Evolutionary conservation across 352 stramenopile species (phyloP).

Genomic region (Aphanomyces invadans): DNA sequence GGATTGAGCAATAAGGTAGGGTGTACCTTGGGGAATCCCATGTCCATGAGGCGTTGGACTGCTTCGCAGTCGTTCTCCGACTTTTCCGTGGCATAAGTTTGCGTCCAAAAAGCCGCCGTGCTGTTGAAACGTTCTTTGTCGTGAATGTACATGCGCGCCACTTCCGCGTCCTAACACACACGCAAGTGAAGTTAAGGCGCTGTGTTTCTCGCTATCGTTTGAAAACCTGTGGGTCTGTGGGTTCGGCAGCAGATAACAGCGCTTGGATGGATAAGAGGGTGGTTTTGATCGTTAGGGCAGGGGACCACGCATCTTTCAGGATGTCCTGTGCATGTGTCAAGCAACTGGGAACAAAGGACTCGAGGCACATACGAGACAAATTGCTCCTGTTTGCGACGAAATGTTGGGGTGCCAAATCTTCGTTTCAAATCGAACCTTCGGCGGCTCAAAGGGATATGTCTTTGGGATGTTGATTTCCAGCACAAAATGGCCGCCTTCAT

Average conservation of each 20-base stretch:
- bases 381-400: conserved; percentile 93
- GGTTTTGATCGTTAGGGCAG: conserved; percentile 96
- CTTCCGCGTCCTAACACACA: conserved; percentile 82
- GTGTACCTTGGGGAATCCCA: conserved; percentile 74
- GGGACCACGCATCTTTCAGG: conserved; percentile 95
- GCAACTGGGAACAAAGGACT: too few species aligned
- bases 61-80: conserved; percentile 43
- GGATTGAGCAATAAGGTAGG: background rate
- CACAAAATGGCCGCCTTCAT: conserved; percentile 79
- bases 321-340: conserved; percentile 87
- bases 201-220: too few species aligned
- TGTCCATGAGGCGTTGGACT: conserved; percentile 69
- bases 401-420: conserved; percentile 98
- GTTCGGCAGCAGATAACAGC: conserved; percentile 91
- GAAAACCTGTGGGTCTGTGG: conserved; percentile 62
- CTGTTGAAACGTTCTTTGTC: conserved; percentile 88
- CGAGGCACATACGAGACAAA: conserved; percentile 96
- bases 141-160: conserved; percentile 94
- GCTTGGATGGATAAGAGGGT: conserved; percentile 93
- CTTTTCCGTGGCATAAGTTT: conserved; percentile 88
- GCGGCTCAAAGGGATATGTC: conserved; percentile 93
- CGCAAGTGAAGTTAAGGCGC: background rate
- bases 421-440: conserved; percentile 89
- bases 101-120: conserved; percentile 94
- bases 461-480: conserved; percentile 93